These are phyloP conservation scores for Neonectria sp. DNA, from an alignment of 2,329 filamentous ascomycete genomes.

Conservation along the genomic window DNA sequence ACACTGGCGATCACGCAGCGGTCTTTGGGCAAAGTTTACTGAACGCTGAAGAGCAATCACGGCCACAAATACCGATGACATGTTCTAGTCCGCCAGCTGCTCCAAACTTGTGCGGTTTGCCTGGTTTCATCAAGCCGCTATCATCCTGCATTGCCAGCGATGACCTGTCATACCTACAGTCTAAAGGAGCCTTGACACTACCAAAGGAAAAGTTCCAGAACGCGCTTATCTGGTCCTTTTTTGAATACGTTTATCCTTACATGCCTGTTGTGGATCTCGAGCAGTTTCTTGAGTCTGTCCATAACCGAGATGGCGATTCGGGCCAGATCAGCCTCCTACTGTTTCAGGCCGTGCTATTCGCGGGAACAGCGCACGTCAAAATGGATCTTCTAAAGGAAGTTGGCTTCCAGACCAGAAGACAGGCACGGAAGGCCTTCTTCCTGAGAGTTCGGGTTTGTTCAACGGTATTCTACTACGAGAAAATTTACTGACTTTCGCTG, in stretches of 20 bases:
- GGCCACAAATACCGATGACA: neutral
- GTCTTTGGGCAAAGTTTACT: neutral
- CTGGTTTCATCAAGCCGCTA: constrained; percentile 83
- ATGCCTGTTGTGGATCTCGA: constrained; percentile 81
- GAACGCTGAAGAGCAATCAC: neutral
- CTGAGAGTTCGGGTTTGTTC: constrained; percentile 82
- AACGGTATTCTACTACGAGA: neutral
- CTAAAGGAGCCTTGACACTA: constrained; percentile 86
- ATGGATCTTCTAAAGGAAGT: constrained; percentile 80
- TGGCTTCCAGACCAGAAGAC: constrained; percentile 83
- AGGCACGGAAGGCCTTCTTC: constrained; percentile 88
- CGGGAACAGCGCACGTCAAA: constrained; percentile 88
- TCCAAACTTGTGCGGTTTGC: constrained; percentile 50
- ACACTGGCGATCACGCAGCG: neutral
- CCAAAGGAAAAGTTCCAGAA: constrained; percentile 79
- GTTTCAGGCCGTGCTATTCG: constrained; percentile 95
- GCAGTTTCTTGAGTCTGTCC: constrained; percentile 71
- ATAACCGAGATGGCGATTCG: constrained; percentile 75
- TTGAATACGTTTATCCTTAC: constrained; percentile 91
- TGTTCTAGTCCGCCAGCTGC: neutral
- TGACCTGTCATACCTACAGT: constrained; percentile 84
- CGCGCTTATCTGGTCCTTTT: constrained; percentile 83
- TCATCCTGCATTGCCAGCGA: constrained; percentile 81
- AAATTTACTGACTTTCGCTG: neutral
- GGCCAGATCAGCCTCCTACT: constrained; percentile 85